These are phyloP conservation scores for Phylloporus sp. DNA, from an alignment of 768 basidiomycete genomes.

Conservation along the genomic window DNA sequence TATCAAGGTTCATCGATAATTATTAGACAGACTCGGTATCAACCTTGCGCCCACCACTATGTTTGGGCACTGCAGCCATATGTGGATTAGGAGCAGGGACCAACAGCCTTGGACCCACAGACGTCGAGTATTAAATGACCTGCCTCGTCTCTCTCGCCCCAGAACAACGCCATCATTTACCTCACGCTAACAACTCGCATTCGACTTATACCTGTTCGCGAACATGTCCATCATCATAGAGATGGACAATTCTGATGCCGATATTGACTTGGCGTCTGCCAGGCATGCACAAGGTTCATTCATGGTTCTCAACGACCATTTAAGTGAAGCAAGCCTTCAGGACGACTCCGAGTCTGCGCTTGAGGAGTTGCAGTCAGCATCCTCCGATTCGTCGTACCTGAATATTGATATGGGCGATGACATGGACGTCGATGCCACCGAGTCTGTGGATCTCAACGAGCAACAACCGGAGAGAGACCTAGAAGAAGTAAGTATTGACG, in stretches of 20 bases:
- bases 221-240: conserved; percentile 19
- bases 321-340: background rate
- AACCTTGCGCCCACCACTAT: conserved; percentile 21
- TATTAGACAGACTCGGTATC: conserved; percentile 11
- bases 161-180: background rate
- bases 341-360: background rate
- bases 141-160: background rate
- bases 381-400: conserved; percentile 20
- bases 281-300: conserved; percentile 8
- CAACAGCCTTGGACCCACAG: conserved; percentile 16
- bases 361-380: conserved; percentile 15
- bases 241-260: conserved; percentile 4
- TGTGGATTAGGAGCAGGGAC: background rate
- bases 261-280: conserved; percentile 6
- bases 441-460: conserved; percentile 14
- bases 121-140: conserved; percentile 5
- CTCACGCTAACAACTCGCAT: background rate
- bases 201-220: background rate
- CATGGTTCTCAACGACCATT: conserved; percentile 2
- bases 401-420: conserved; percentile 14
- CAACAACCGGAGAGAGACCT: conserved; percentile 6
- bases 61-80: conserved; percentile 13
- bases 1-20: conserved; percentile 26
- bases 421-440: conserved; percentile 5
- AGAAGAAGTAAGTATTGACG: conserved; percentile 11